These are phyloP conservation scores for Eremothecium sinecaudum DNA, from an alignment of 1,139 yeast species.

Conservation along the genomic window DNA sequence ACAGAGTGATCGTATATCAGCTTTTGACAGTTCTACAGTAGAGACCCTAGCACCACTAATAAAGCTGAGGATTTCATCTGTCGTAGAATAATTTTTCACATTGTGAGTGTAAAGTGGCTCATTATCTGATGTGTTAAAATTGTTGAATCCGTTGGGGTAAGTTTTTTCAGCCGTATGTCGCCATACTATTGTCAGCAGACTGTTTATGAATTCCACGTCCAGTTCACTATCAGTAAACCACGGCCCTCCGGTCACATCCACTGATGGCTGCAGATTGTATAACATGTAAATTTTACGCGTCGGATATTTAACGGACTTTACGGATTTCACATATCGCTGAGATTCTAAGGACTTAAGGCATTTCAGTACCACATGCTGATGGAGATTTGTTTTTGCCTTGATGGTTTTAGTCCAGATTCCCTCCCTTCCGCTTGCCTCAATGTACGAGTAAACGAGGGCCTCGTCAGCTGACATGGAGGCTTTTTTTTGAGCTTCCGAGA, in stretches of 20 bases:
- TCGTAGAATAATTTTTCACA: constrained; percentile 56
- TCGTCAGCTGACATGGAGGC: constrained; percentile 78
- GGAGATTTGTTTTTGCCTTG: constrained; percentile 82
- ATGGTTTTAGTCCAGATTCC: constrained; percentile 95
- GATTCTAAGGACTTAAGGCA: constrained; percentile 76
- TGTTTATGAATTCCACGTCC: constrained; percentile 87
- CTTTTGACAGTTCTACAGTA: constrained; percentile 63
- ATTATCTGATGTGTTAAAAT: constrained; percentile 20
- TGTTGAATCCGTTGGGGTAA: constrained; percentile 58
- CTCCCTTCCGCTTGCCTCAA: constrained; percentile 88
- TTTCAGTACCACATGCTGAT: constrained; percentile 82
- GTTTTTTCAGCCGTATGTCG: constrained; percentile 68
- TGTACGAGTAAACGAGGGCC: constrained; percentile 80
- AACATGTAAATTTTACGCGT: constrained; percentile 94
- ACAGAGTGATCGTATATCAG: constrained; percentile 74
- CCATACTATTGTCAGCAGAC: constrained; percentile 79
- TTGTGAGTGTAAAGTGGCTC: constrained; percentile 43
- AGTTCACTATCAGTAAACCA: constrained; percentile 97
- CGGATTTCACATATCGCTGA: constrained; percentile 78
- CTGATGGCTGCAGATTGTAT: constrained; percentile 83
- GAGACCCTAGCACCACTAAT: constrained; percentile 70
- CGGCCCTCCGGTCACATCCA: constrained; percentile 97
- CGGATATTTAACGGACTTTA: constrained; percentile 90
- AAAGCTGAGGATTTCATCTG: constrained; percentile 65
- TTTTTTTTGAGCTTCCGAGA: constrained; percentile 60